Percentiles rank a stretch among this genome's conserved stretches.
Conservation (phyloP, 2,329 filamentous ascomycete genomes). For the Fonsecaea monophora region DNA sequence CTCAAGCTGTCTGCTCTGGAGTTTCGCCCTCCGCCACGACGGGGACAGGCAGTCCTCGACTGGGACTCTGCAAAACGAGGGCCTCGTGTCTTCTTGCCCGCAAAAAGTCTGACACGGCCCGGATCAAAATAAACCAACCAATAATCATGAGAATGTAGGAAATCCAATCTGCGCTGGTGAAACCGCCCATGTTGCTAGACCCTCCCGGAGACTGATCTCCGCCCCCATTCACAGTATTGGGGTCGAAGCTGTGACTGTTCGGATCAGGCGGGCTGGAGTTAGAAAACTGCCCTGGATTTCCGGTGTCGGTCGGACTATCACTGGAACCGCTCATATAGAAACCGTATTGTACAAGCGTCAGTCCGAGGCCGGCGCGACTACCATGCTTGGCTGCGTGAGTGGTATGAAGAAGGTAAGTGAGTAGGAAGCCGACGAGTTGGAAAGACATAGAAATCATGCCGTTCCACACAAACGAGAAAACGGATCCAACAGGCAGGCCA, state of each 20-base stretch:
- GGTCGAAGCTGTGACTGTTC: constrained; percentile 87
- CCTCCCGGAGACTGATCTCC: constrained; percentile 11
- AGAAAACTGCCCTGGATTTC: constrained; percentile 47
- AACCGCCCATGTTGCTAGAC: constrained; percentile 27
- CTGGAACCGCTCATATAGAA: constrained; percentile 84
- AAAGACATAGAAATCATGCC: constrained; percentile 98
- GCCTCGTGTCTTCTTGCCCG: constrained; percentile 89
- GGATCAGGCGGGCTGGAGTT: constrained; percentile 79
- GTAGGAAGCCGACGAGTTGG: constrained; percentile 93
- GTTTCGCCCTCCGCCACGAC: constrained; percentile 86
- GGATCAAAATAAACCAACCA: constrained; percentile 96
- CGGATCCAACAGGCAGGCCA: constrained; percentile 85
- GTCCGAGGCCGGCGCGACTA: constrained; percentile 88
- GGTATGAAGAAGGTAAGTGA: constrained; percentile 97
- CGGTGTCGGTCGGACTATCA: constrained; percentile 60
- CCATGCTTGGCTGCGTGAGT: constrained; percentile 98
- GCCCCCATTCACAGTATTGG: constrained; percentile 63
- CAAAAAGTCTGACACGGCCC: constrained; percentile 89
- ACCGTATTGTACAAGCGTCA: constrained; percentile 94
- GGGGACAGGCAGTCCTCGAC: constrained; percentile 81
- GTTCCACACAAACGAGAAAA: constrained; percentile 78
- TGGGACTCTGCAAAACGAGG: constrained; percentile 89
- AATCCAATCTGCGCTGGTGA: constrained; percentile 71
- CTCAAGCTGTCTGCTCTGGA: constrained; percentile 75
- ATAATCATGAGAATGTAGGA: constrained; percentile 95